Base-by-base conservation (phyloP, 1,139 yeast genomes). In the Magnusiomyces tetraspermus region DNA sequence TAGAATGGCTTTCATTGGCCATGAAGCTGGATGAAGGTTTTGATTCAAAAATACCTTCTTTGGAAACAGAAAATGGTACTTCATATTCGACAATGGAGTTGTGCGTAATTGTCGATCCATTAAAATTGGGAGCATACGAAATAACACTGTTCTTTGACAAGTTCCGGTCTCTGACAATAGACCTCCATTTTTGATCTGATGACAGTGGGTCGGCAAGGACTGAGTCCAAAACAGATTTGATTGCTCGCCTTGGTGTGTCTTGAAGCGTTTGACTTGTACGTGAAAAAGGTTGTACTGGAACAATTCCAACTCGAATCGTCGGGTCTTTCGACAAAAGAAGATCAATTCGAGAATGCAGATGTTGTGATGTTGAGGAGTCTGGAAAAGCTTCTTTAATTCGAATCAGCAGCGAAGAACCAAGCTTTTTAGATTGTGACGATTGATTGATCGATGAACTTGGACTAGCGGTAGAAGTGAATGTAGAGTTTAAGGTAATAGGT, bases 51-150 rank as follows among this genome's bases (percentile, higher is more conserved):
- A 46, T 30, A 6, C 49, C 49, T 22, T 46, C 49, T 24, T 24
- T 45, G 17, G 55, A 59, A 23, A 64, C 60, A 5, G 55, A 43
- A 52, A 62, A 65, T 1, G 72, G 72, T 24, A 67, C 60, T 1
- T 70, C 69, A 55, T 62, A 69, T 50, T 66, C 71, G 17, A 67
- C 61, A 30, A 67, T 53, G 33, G 72, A 65, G 55, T 70, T 69
- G 41, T 67, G 68, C 2, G 70, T 67, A 47, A 62, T 65, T 4
- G 65, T 62, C 43, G 62, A 63, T 22, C 43, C 45, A 30, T 66
- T 68, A 54, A 64, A 67, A 3, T 55, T 48, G 13, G 64, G 61
- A 4, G 65, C 55, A 55, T 65, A 68, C 38, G 57, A 56, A 22
- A 69, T 59, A n/a, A 68, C 51, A 3, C 63, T 57, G 53, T 69